Evolutionary conservation across 208 protist genomes (phyloP).

Genomic region (Crithidia bombi): DNA sequence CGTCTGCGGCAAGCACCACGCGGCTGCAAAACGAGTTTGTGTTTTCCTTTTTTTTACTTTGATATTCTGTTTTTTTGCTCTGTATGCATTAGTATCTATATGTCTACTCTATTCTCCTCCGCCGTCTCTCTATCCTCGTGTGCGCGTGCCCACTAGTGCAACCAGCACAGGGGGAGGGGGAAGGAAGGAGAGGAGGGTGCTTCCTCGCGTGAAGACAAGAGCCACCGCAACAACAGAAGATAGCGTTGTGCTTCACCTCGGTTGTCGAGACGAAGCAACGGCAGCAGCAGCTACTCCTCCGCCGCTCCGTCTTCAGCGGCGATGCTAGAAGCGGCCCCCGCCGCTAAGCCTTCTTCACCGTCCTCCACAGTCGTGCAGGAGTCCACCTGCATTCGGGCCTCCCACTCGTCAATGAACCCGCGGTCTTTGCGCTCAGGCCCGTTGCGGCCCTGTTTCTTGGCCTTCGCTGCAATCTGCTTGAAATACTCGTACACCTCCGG

Average conservation of each 20-base stretch:
- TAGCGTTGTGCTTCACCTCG: neutral
- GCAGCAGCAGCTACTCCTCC: constrained; percentile 2
- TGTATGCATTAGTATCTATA: neutral
- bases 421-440: constrained; percentile 74
- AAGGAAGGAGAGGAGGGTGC: neutral
- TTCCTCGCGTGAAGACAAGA: neutral
- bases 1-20: no score
- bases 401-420: constrained; percentile 85
- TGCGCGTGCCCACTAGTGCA: neutral
- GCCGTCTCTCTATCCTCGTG: neutral
- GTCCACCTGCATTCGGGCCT: constrained; percentile 70
- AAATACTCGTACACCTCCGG: constrained; percentile 80
- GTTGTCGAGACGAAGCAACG: no score
- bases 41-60: neutral
- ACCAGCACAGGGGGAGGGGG: neutral
- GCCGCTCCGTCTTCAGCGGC: neutral
- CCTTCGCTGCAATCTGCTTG: constrained; percentile 78
- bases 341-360: constrained; percentile 6
- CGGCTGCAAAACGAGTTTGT: no score
- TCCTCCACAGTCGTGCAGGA: constrained; percentile 29
- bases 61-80: neutral
- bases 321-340: neutral
- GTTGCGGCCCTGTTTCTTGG: constrained; percentile 57
- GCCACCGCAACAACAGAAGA: no score
- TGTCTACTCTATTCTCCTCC: constrained; percentile 1